These are phyloP conservation scores for Galerina marginata DNA, from an alignment of 768 basidiomycete species.

Conservation along the genomic window DNA sequence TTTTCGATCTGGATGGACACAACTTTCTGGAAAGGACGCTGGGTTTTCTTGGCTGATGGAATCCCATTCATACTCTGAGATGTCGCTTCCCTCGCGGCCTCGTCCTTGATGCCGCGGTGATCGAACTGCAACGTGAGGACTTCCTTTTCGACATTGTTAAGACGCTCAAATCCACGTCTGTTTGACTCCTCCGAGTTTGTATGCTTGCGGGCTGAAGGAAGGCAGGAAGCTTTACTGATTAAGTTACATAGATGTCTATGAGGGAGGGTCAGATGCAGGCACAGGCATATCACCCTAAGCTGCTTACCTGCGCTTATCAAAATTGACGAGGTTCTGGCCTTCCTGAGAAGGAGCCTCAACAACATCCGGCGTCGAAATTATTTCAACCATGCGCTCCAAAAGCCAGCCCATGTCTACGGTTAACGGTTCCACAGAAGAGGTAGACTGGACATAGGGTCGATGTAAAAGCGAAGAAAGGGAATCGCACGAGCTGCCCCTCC, in stretches of 20 bases:
- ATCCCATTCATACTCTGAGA: conserved; percentile 47
- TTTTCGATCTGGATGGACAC: conserved; percentile 79
- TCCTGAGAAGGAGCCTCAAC: conserved; percentile 60
- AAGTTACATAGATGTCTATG: conserved; percentile 70
- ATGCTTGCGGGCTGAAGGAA: conserved; percentile 47
- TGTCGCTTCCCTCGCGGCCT: conserved; percentile 68
- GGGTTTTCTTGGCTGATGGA: conserved; percentile 55
- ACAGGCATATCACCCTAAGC: neutral
- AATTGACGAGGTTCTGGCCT: conserved; percentile 69
- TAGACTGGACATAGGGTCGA: conserved; percentile 50
- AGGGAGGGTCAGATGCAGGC: conserved; percentile 20
- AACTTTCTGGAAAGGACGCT: conserved; percentile 70
- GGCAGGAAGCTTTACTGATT: conserved; percentile 56
- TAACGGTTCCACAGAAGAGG: conserved; percentile 54
- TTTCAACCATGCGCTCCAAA: conserved; percentile 79
- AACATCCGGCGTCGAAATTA: conserved; percentile 76
- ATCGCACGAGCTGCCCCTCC: conserved; percentile 66
- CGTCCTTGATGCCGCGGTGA: conserved; percentile 74
- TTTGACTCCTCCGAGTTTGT: conserved; percentile 61
- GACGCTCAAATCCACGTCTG: conserved; percentile 72
- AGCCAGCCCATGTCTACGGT: conserved; percentile 85
- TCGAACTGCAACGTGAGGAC: conserved; percentile 68
- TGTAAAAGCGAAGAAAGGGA: conserved; percentile 61
- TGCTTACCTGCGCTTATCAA: conserved; percentile 78
- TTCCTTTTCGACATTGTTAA: conserved; percentile 79